These are phyloP conservation scores for Leishmania amazonensis DNA, from an alignment of 208 protist species.

Conservation along the genomic window DNA sequence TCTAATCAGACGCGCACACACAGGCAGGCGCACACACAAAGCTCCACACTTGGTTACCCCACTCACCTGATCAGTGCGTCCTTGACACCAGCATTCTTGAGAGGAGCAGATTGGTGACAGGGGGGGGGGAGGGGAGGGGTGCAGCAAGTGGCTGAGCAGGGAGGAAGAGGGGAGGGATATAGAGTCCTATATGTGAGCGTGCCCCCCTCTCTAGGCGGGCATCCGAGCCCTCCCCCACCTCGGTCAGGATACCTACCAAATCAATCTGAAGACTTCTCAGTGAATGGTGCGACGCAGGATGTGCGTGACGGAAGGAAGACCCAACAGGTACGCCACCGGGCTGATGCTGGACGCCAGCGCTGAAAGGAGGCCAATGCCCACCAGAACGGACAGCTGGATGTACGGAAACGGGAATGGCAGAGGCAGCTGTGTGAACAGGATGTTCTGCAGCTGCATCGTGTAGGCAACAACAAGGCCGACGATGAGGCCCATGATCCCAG, in stretches of 20 bases:
- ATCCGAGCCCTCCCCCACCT: not conserved
- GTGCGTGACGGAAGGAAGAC: slow-evolving; percentile 56
- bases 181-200: not conserved
- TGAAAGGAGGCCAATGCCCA: slow-evolving; percentile 48
- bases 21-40: not conserved
- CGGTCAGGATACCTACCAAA: not conserved
- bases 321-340: slow-evolving; percentile 57
- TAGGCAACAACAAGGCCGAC: slow-evolving; percentile 91
- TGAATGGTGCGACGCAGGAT: slow-evolving; percentile 62
- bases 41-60: not conserved
- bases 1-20: not conserved
- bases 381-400: slow-evolving; percentile 55
- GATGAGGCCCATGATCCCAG: slow-evolving; percentile 89
- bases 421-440: slow-evolving; percentile 90
- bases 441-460: slow-evolving; percentile 91
- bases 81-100: not conserved
- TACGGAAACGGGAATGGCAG: slow-evolving; percentile 93
- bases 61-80: not conserved
- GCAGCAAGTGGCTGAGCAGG: not conserved
- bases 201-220: not conserved
- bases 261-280: not conserved
- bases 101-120: not conserved
- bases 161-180: not conserved
- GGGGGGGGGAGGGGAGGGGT: no score
- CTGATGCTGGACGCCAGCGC: slow-evolving; percentile 58